Percentiles rank a stretch among this genome's conserved stretches.
Conservation (phyloP, 257 asterid species). For the Solanum sparsipilum region DNA sequence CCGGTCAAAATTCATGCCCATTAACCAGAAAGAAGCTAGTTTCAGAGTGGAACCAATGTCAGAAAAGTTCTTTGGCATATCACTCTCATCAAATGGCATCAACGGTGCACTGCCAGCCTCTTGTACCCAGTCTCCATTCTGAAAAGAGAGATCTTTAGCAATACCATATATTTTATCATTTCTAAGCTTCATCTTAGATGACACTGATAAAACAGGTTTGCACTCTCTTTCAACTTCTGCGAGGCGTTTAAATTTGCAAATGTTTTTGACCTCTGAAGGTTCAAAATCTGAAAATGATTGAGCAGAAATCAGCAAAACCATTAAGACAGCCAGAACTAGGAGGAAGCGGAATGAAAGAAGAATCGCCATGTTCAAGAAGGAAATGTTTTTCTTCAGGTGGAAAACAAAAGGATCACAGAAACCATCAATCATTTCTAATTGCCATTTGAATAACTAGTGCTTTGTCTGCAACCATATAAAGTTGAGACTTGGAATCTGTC, state of each 20-base stretch:
- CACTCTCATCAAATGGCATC: not conserved
- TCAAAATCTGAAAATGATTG: not conserved
- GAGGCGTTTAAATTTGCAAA: slow-evolving; percentile 2
- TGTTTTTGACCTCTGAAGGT: not conserved
- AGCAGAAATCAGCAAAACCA: not conserved
- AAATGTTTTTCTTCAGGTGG: not conserved
- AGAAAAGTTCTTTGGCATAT: not conserved
- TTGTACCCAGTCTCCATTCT: slow-evolving; percentile 11
- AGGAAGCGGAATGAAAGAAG: not conserved
- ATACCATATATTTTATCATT: not conserved
- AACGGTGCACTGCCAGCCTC: not conserved
- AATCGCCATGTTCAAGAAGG: not conserved
- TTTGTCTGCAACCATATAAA: not conserved
- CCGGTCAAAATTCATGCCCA: slow-evolving; percentile 1
- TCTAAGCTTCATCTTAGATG: not conserved
- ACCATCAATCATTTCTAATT: not conserved
- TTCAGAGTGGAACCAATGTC: not conserved
- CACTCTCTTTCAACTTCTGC: slow-evolving; percentile 9
- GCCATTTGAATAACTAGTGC: not conserved
- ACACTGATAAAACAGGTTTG: not conserved
- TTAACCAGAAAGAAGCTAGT: not conserved
- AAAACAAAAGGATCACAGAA: not conserved
- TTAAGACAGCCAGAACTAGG: not conserved
- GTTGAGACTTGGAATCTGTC: not conserved
- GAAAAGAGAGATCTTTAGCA: not conserved